Base-by-base conservation (phyloP, 306 rosid genomes). In the Vigna unguiculata region DNA sequence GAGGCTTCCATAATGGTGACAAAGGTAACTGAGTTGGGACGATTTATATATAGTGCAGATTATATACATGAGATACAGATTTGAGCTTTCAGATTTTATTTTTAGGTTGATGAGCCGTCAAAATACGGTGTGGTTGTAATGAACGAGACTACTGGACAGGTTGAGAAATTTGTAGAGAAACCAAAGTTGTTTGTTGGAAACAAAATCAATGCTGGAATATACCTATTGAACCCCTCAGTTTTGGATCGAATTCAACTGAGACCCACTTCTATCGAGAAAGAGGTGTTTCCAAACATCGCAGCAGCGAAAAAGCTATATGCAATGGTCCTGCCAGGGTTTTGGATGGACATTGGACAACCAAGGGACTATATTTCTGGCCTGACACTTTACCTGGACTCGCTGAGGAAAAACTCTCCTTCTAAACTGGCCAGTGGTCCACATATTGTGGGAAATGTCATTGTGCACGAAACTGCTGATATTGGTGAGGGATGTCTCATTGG, bases 291-390 rank as follows among this genome's bases (percentile, higher is more conserved):
- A 22, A 87, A 82, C 24, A 96, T 96, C 53, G 98, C 99, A 32
- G 86, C 91, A 21, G 97, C 84, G 82, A 75, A 87, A 38, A 87
- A 89, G 86, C 91, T 96, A 24, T 96, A 61, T 78, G 99, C 99
- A 71, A 96, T 96, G 99, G 98, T 92, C 68, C 92, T 96, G 41
- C 98, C 97, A 1, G 99, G 99, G 77, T 96, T 96, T 75, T 96
- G 99, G 99, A 96, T 96, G 99, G 99, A 96, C 88, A 88, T 96
- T 59, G 99, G 99, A 80, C 97, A 92, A 16, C 99, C 99, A 46
- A 92, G 85, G 88, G 99, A 96, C 83, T 96, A 96, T 24, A 91
- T 96, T 74, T 79, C 90, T 25, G 99, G 99, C 58, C 86, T 96
- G 62, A 86, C 89, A 81, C 96, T 93, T 38, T 93, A 91, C 81